Evolutionary conservation across 495 filamentous ascomycete genomes (phyloP).

Genomic region (Penicillium macrosclerotiorum): DNA sequence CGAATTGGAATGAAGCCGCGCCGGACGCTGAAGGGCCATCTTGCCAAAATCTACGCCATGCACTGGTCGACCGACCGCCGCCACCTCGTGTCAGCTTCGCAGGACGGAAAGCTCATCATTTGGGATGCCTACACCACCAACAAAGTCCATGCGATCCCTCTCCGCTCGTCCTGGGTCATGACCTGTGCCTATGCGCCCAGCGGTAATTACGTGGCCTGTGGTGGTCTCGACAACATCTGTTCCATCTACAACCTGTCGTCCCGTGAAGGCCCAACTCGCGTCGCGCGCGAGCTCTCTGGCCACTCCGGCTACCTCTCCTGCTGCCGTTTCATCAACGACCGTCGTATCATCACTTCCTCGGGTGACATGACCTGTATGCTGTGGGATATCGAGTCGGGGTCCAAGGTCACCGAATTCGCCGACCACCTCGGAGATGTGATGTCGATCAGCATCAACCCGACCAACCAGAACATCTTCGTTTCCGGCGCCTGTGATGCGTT

Average conservation of each 20-base stretch:
- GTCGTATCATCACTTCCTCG: slow-evolving; percentile 94
- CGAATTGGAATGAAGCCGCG: slow-evolving; percentile 95
- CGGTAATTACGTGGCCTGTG: slow-evolving; percentile 96
- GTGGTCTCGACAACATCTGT: slow-evolving; percentile 98
- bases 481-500: slow-evolving; percentile 98
- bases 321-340: slow-evolving; percentile 99
- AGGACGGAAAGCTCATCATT: slow-evolving; percentile 99
- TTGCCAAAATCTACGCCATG: slow-evolving; percentile 99
- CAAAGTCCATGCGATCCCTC: slow-evolving; percentile 98
- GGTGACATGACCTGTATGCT: slow-evolving; percentile 99
- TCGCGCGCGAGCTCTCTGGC: slow-evolving; percentile 93
- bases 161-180: slow-evolving; percentile 99
- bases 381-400: slow-evolving; percentile 97
- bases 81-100: slow-evolving; percentile 96
- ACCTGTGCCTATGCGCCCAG: slow-evolving; percentile 98
- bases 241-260: slow-evolving; percentile 99
- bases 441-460: slow-evolving; percentile 99
- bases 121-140: slow-evolving; percentile 99
- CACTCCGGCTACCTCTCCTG: slow-evolving; percentile 97
- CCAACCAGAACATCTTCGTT: slow-evolving; percentile 94
- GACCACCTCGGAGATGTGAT: slow-evolving; percentile 98
- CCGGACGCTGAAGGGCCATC: slow-evolving; percentile 91
- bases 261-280: slow-evolving; percentile 91
- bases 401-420: slow-evolving; percentile 96
- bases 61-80: slow-evolving; percentile 99